Conservation (phyloP, 2,329 filamentous ascomycete species). For the Aspergillus sp. region DNA sequence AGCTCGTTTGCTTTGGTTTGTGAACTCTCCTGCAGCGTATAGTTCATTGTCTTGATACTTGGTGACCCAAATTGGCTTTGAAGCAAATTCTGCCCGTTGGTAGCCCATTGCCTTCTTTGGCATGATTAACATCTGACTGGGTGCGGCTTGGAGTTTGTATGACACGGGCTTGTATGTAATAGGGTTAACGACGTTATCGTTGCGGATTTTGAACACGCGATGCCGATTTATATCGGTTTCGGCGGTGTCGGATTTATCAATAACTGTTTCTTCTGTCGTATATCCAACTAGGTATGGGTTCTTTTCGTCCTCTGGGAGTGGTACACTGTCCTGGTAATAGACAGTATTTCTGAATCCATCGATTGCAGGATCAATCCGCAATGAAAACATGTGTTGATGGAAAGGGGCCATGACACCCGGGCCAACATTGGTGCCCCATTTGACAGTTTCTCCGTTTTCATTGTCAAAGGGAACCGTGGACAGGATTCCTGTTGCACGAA, state of each 20-base stretch:
- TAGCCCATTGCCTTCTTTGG: constrained; percentile 48
- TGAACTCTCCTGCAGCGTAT: constrained; percentile 57
- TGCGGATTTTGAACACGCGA: constrained; percentile 61
- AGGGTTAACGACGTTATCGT: constrained; percentile 52
- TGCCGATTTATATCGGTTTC: constrained; percentile 50
- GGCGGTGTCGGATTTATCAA: constrained; percentile 49
- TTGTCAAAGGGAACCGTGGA: constrained; percentile 66
- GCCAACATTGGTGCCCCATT: constrained; percentile 68
- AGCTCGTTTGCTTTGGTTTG: constrained; percentile 57
- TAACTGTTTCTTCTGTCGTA: constrained; percentile 48
- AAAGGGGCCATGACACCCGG: constrained; percentile 68
- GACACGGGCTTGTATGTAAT: constrained; percentile 55
- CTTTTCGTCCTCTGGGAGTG: constrained; percentile 56
- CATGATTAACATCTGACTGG: constrained; percentile 60
- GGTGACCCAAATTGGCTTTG: constrained; percentile 57
- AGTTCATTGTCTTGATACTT: constrained; percentile 55
- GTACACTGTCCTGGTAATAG: constrained; percentile 59
- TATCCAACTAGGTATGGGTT: constrained; percentile 56
- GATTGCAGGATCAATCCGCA: constrained; percentile 63
- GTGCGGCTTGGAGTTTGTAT: constrained; percentile 57
- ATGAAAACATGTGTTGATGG: constrained; percentile 76
- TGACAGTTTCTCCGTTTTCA: constrained; percentile 59
- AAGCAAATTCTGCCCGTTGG: constrained; percentile 55
- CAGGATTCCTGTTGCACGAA: constrained; percentile 67
- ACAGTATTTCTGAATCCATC: constrained; percentile 58